Base-by-base conservation (phyloP, 2,329 filamentous ascomycete species). In the Verticillium zaregamsianum region DNA sequence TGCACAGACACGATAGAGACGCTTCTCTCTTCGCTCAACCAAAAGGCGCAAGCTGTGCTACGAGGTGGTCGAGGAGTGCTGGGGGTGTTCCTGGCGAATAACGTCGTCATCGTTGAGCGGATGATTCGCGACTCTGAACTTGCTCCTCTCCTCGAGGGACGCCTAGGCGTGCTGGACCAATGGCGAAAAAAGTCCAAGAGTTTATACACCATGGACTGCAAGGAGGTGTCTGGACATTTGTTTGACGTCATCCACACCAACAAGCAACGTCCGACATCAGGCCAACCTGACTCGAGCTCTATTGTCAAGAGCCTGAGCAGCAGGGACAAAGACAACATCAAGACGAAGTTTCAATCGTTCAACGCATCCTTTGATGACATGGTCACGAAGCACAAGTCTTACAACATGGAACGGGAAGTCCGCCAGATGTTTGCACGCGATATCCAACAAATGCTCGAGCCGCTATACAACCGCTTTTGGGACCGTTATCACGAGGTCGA, bases 401-500 rank as follows among this genome's bases (percentile, higher is more conserved):
- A 92, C 70, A 89, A 83, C 69, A 97, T 98, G 91, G 95, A 99
- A 78, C 86, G 87, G 28, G 94, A 98, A 73, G 94, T 98, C 35
- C 86, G 92, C 54, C 84, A 86, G 65, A 86, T 90, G 76, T 85
- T 98, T 69, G 89, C 87, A 17, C 88, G 89, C 68, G 93, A 97
- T 71, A 89, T 98, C 66, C 92, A 95, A 74, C 89, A 89, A 69
- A 92, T 97, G 78, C 89, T 99, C 61, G 94, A 98, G 77, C 93
- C 94, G 60, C 82, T 99, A 15, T 99, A 99, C 78, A 90, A 90
- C 65, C 86, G 95, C 55, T 99, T 99, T 77, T 98, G 92, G 88
- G 95, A 98, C 76, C 86, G 94, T 32, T 99, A 99, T 73, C 93
- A 97, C 73, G 95, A 98, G 77, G 88, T 98, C 66, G 94, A 98